Evolutionary conservation across 2,329 filamentous ascomycete species (phyloP).

Genomic region (Diplodia sapinea): DNA sequence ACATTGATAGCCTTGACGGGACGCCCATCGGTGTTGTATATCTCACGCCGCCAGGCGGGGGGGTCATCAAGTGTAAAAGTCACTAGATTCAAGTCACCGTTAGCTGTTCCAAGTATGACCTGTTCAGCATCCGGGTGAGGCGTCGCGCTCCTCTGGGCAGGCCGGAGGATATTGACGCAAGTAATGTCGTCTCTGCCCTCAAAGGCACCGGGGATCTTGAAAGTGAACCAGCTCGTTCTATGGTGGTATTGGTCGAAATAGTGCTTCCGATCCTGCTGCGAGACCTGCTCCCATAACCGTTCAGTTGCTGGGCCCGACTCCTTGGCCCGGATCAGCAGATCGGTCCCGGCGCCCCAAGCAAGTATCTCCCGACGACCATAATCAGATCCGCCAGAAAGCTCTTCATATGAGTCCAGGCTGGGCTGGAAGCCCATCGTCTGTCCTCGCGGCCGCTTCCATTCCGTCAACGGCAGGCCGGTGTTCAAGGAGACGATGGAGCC

Average conservation of each 20-base stretch:
- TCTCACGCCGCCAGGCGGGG: slow-evolving; percentile 34
- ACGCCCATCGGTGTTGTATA: slow-evolving; percentile 51
- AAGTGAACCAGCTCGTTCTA: slow-evolving; percentile 56
- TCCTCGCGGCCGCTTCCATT: slow-evolving; percentile 50
- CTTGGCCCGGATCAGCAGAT: slow-evolving; percentile 59
- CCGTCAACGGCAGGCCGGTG: slow-evolving; percentile 20
- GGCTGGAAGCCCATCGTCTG: slow-evolving; percentile 67
- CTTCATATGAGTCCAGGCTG: slow-evolving; percentile 63
- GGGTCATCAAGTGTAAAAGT: slow-evolving; percentile 23
- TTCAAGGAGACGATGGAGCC: slow-evolving; percentile 36
- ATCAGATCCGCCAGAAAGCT: slow-evolving; percentile 50
- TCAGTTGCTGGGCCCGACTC: slow-evolving; percentile 46
- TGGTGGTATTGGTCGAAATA: slow-evolving; percentile 44
- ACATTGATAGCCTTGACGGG: slow-evolving; percentile 57
- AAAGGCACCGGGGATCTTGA: slow-evolving; percentile 56
- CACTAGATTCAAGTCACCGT: slow-evolving; percentile 55
- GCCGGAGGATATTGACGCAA: slow-evolving; percentile 59
- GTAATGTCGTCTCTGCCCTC: slow-evolving; percentile 66
- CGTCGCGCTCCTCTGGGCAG: slow-evolving; percentile 46
- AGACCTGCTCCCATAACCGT: slow-evolving; percentile 38
- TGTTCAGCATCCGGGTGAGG: slow-evolving; percentile 33
- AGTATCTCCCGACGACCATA: slow-evolving; percentile 61
- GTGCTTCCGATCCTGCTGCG: slow-evolving; percentile 36
- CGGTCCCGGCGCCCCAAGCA: slow-evolving; percentile 65
- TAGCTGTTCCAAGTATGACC: slow-evolving; percentile 62